These are phyloP conservation scores for Hippophae tibetana DNA, from an alignment of 306 rosid species.

Conservation along the genomic window DNA sequence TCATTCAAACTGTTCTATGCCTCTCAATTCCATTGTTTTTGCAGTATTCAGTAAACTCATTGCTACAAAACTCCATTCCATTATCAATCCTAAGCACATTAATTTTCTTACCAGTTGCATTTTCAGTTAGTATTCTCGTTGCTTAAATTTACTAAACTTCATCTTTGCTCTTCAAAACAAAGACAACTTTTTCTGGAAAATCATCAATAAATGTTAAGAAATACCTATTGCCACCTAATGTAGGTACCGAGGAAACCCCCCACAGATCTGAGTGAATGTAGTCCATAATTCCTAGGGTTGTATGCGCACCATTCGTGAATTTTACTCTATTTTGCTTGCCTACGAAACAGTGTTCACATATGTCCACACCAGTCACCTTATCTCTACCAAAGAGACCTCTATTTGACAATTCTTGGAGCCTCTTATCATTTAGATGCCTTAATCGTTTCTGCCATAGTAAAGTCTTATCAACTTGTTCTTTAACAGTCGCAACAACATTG, in stretches of 20 bases:
- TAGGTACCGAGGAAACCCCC: not conserved
- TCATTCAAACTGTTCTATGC: not conserved
- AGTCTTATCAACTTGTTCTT: too few relatives aligned
- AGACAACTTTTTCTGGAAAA: not conserved
- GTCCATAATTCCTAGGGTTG: not conserved
- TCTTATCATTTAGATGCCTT: too few relatives aligned
- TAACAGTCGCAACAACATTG: too few relatives aligned
- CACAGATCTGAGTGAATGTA: not conserved
- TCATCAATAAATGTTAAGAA: not conserved
- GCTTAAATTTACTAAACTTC: not conserved
- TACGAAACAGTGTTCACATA: too few relatives aligned
- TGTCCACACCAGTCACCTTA: too few relatives aligned
- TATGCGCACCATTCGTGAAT: not conserved
- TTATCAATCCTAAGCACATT: not conserved
- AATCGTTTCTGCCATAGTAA: too few relatives aligned
- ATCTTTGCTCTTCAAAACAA: not conserved
- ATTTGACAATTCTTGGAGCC: too few relatives aligned
- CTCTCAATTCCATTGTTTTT: not conserved
- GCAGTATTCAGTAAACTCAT: not conserved
- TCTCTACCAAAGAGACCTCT: too few relatives aligned
- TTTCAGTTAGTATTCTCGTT: not conserved
- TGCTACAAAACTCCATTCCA: not conserved
- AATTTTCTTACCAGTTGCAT: not conserved
- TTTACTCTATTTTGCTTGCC: not conserved
- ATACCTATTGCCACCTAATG: not conserved